These are phyloP conservation scores for Salix dunnii DNA, from an alignment of 345 rosid species.

Conservation along the genomic window DNA sequence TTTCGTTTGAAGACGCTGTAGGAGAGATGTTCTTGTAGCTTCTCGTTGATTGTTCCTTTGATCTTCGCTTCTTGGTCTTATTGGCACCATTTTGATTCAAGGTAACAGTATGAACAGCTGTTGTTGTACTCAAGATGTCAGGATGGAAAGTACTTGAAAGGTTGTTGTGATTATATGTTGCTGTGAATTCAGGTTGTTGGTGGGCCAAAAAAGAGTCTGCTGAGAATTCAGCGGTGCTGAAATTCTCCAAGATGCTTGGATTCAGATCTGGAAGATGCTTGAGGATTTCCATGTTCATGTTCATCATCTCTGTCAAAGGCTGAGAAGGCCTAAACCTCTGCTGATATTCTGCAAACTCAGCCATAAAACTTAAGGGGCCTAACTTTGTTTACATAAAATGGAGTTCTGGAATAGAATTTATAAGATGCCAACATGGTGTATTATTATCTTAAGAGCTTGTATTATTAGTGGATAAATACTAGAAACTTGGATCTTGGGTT, in stretches of 20 bases:
- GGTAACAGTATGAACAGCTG: background rate
- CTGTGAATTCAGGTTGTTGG: conserved; percentile 24
- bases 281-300: conserved; percentile 27
- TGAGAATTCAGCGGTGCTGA: conserved; percentile 22
- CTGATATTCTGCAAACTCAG: conserved; percentile 32
- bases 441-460: background rate
- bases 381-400: conserved; percentile 2
- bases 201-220: conserved; percentile 23
- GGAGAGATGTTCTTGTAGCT: conserved; percentile 23
- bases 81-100: conserved; percentile 14
- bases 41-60: conserved; percentile 21
- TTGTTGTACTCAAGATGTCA: conserved; percentile 9
- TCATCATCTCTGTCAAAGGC: conserved; percentile 23
- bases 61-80: conserved; percentile 28
- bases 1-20: conserved; percentile 17
- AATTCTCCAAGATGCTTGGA: conserved; percentile 26
- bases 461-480: background rate
- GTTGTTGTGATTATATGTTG: conserved; percentile 7
- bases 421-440: background rate
- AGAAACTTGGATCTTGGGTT: background rate
- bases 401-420: conserved; percentile 2
- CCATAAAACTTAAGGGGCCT: conserved; percentile 10
- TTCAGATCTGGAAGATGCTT: conserved; percentile 34
- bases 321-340: conserved; percentile 28
- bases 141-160: conserved; percentile 3